Evolutionary conservation across 805 yeast genomes (phyloP), one percentile per base, ranked within the genome.

Genomic region (Candida ponderosae): DNA sequence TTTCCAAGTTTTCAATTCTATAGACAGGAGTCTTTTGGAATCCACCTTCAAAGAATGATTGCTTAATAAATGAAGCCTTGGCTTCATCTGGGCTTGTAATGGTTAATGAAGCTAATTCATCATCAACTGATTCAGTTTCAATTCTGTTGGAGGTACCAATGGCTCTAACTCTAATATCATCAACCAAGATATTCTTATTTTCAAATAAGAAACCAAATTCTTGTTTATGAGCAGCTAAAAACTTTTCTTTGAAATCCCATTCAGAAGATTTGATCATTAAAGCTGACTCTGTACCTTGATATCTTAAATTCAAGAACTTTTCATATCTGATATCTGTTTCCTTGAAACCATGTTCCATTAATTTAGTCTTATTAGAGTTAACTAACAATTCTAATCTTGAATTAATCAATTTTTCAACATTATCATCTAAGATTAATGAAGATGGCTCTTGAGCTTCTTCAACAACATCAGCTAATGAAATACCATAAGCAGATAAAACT

Each of bases 261-360:
- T 35, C 37, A 36, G 42, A 37, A 15, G 38, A 33, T 17, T 59
- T 59, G n/a, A 83, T 75, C 83, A 88, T 81, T 43, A 89, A 61
- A 30, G 82, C 79, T 3, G 96, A 82, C 51, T 89, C 96, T n/a
- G 95, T 81, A 8, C 96, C 96, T 43, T 76, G 76, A 53, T 84
- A 89, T 51, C 94, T 70, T 68, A 88, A 63, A 53, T 88, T 88
- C 43, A 88, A 61, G 47, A 72, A 84, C 32, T 72, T 72, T 50
- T 87, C 94, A 38, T 70, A 65, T 19, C 50, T 54, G 18, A 85
- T 68, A 18, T 66, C 60, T 4, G 59, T 56, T 5, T 56, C 57
- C 0, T 47, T 30, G 45, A 79, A 74, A 0, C 85, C 84, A 56
- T 87, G 95, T 1, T 51, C 44, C 2, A 35, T 38, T 29, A 74